These are phyloP conservation scores for Polytrichum commune DNA, from an alignment of 225 moss, liverwort and hornwort genomes.

Conservation along the genomic window DNA sequence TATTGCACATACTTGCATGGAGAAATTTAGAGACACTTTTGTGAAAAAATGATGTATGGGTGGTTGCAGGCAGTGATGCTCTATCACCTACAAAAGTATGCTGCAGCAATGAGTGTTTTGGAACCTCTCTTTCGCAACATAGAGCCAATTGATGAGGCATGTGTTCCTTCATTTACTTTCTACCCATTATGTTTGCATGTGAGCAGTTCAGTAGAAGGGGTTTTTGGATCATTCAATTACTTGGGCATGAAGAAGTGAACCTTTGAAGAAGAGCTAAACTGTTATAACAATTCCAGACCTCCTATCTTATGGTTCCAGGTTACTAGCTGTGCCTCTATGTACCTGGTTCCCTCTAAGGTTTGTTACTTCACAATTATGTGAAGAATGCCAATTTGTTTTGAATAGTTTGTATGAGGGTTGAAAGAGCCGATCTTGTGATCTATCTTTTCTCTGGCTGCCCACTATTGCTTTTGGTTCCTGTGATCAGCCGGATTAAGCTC, in stretches of 20 bases:
- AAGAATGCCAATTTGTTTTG: neutral
- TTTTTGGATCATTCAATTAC: no score
- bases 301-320: no score
- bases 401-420: neutral
- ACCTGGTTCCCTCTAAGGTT: no score
- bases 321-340: no score
- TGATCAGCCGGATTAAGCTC: neutral
- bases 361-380: no score
- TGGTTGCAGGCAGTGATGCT: conserved; percentile 79
- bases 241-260: no score
- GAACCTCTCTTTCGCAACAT: conserved; percentile 52
- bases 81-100: conserved; percentile 66
- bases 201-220: no score
- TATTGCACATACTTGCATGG: neutral
- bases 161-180: conserved; percentile 1
- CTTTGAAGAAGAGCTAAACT: no score
- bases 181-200: neutral
- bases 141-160: conserved; percentile 58
- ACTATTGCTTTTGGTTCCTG: neutral
- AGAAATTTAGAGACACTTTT: conserved; percentile 3
- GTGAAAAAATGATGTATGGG: conserved; percentile 1
- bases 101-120: conserved; percentile 43
- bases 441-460: neutral
- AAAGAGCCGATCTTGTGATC: neutral
- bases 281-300: no score